Conservation (phyloP, 2,329 filamentous ascomycete genomes). For the Colletotrichum godetiae region DNA sequence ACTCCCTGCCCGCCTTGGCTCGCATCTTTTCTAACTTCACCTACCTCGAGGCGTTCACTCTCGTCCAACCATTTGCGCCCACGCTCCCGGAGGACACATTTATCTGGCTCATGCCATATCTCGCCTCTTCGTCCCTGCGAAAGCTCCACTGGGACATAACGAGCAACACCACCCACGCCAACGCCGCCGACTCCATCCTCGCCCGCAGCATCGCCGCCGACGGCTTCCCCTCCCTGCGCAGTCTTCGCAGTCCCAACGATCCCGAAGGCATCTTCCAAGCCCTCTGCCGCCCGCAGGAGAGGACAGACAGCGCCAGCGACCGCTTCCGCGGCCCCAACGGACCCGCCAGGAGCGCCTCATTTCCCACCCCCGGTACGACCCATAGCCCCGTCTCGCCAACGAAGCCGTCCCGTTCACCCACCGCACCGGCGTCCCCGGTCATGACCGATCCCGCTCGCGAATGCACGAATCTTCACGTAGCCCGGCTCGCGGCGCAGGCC, state of each 20-base stretch:
- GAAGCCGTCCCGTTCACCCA: slow-evolving; percentile 50
- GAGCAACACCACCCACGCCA: slow-evolving; percentile 55
- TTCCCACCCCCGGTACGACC: slow-evolving; percentile 39
- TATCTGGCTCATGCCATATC: slow-evolving; percentile 73
- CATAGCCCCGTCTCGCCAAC: slow-evolving; percentile 39
- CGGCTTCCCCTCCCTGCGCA: slow-evolving; percentile 72
- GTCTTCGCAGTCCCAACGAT: slow-evolving; percentile 74
- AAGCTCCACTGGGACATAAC: slow-evolving; percentile 75
- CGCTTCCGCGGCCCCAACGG: slow-evolving; percentile 50
- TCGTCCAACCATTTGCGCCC: slow-evolving; percentile 67
- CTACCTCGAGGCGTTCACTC: slow-evolving; percentile 59
- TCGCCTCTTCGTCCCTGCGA: slow-evolving; percentile 64
- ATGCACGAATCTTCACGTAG: slow-evolving; percentile 58
- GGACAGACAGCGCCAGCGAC: slow-evolving; percentile 63
- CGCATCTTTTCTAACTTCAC: slow-evolving; percentile 69
- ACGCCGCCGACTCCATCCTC: slow-evolving; percentile 70
- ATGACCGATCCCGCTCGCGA: slow-evolving; percentile 39
- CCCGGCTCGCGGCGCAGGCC: slow-evolving; percentile 73
- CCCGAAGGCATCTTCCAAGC: slow-evolving; percentile 76
- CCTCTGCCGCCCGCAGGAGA: slow-evolving; percentile 72
- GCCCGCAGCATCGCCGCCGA: slow-evolving; percentile 69
- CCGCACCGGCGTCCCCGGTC: slow-evolving; percentile 44
- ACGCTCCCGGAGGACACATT: slow-evolving; percentile 65
- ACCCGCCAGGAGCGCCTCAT: slow-evolving; percentile 14
- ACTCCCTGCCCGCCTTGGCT: slow-evolving; percentile 66